Evolutionary conservation across 1,284 basidiomycete species (phyloP).

Genomic region (Ustilago vetiveriae): DNA sequence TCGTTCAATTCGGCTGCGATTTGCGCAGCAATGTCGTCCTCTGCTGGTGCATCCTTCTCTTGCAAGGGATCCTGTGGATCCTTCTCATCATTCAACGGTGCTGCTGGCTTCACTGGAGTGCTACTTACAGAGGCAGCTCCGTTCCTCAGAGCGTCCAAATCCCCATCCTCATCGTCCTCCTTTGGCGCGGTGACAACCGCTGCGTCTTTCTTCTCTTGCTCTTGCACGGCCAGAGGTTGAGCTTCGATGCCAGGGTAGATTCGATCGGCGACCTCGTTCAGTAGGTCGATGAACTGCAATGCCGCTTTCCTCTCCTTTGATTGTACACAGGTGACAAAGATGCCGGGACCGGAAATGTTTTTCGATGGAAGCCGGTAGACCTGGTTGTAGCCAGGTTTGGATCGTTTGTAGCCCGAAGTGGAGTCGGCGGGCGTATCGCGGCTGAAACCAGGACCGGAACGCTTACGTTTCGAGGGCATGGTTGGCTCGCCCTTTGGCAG

Average conservation of each 20-base stretch:
- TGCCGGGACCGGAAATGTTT: conserved; percentile 50
- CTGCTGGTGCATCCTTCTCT: background rate
- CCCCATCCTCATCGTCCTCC: conserved; percentile 16
- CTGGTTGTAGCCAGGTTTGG: conserved; percentile 30
- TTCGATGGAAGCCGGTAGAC: conserved; percentile 30
- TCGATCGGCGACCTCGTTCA: conserved; percentile 55
- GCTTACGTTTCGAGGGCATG: conserved; percentile 48
- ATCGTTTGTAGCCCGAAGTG: conserved; percentile 8
- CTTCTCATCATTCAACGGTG: background rate
- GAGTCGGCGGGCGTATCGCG: conserved; percentile 21
- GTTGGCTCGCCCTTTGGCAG: background rate
- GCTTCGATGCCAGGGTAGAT: conserved; percentile 50
- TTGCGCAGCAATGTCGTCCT: conserved; percentile 59
- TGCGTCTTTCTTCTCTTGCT: background rate
- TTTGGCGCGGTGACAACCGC: background rate
- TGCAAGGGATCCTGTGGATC: background rate
- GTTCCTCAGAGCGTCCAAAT: conserved; percentile 52
- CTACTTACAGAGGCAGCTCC: conserved; percentile 13
- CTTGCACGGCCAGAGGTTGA: conserved; percentile 7
- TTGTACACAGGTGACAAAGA: conserved; percentile 58
- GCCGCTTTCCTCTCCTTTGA: conserved; percentile 62
- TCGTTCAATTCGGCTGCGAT: conserved; percentile 55
- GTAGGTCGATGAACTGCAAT: conserved; percentile 53
- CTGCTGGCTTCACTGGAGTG: background rate
- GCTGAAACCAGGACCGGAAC: conserved; percentile 34